Conservation (phyloP, 1,139 yeast species). For the Nakaseomyces uthaithaninus region DNA sequence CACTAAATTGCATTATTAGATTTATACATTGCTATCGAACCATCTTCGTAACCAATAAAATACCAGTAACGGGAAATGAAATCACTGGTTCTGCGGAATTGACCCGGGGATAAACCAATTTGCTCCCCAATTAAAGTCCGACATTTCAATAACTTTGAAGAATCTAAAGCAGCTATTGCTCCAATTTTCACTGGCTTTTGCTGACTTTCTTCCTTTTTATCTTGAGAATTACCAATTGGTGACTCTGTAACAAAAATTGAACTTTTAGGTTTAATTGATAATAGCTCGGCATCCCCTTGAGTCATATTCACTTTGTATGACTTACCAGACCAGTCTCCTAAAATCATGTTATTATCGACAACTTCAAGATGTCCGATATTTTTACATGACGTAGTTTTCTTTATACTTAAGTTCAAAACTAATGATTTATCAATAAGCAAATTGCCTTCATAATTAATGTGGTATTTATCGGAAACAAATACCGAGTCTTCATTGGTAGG, state of each 20-base stretch:
- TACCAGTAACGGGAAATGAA: constrained; percentile 22
- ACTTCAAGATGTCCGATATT: constrained; percentile 4
- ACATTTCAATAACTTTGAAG: background rate
- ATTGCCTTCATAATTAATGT: constrained; percentile 14
- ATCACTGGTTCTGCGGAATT: constrained; percentile 15
- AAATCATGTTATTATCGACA: constrained; percentile 8
- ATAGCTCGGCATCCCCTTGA: background rate
- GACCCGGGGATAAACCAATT: constrained; percentile 9
- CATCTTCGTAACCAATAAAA: constrained; percentile 29
- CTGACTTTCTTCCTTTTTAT: background rate
- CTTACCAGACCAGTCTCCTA: constrained; percentile 24
- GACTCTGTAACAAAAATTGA: constrained; percentile 19
- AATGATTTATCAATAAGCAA: background rate
- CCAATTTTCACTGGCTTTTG: constrained; percentile 4
- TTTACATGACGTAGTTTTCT: background rate
- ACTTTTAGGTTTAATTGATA: constrained; percentile 16
- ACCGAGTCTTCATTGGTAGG: background rate
- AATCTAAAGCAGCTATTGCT: constrained; percentile 1
- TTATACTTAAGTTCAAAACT: background rate
- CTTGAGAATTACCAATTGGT: constrained; percentile 7
- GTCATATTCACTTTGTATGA: constrained; percentile 8
- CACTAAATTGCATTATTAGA: constrained; percentile 6
- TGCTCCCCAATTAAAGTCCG: background rate
- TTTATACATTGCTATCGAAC: constrained; percentile 20
- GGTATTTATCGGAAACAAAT: constrained; percentile 6